Conservation (phyloP, 176 grass and related monocot species). For the Chrysopogon serrulatus region DNA sequence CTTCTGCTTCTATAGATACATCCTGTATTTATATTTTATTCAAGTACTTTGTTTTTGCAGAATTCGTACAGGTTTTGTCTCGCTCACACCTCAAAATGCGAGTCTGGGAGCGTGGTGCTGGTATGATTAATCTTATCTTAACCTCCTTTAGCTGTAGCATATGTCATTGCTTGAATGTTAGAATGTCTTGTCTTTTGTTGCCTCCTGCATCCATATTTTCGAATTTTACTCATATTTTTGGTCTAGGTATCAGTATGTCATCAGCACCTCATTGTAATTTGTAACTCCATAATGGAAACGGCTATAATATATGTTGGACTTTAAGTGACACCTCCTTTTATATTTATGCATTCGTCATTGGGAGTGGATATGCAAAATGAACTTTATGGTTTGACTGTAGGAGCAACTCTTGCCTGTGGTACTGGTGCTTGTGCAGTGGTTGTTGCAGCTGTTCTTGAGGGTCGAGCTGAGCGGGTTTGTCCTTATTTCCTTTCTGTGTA, state of each 20-base stretch:
- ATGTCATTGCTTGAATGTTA: background rate
- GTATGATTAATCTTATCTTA: constrained; percentile 45
- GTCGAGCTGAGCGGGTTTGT: constrained; percentile 59
- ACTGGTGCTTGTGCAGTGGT: constrained; percentile 97
- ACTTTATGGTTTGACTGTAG: constrained; percentile 47
- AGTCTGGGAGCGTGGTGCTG: constrained; percentile 98
- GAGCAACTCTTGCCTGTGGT: constrained; percentile 94
- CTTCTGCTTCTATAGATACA: constrained; percentile 6
- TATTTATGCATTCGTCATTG: constrained; percentile 3
- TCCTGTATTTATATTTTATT: constrained; percentile 19
- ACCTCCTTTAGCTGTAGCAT: background rate
- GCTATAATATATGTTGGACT: background rate
- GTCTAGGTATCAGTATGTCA: background rate
- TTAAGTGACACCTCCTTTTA: constrained; percentile 13
- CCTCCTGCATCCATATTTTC: background rate
- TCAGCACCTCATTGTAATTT: background rate
- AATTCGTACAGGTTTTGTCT: constrained; percentile 89
- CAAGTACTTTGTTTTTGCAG: constrained; percentile 43
- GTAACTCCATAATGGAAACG: constrained; percentile 5
- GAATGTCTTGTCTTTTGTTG: background rate
- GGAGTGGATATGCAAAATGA: constrained; percentile 9
- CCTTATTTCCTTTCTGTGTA: background rate
- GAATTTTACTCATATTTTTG: background rate
- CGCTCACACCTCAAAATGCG: constrained; percentile 95
- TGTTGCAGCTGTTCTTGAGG: constrained; percentile 93